phyloP scores from a whole-genome alignment of 1,284 basidiomycete species.

The Irpex sp. region DNA sequence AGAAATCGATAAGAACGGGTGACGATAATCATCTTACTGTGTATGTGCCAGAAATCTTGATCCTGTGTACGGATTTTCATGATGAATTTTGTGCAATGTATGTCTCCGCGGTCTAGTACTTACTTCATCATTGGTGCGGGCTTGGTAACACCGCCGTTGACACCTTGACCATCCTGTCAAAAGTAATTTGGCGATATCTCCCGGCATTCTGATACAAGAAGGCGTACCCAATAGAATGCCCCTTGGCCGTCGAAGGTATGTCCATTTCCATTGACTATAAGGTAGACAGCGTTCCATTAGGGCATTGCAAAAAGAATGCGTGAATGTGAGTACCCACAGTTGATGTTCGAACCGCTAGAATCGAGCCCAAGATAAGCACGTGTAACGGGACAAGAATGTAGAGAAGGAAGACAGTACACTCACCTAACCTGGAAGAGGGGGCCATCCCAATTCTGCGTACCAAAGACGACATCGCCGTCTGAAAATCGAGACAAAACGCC shows the following conservation, averaged over 20 bases:
- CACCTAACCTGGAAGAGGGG: constrained; percentile 28
- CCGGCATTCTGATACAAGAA: background rate
- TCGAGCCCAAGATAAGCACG: constrained; percentile 9
- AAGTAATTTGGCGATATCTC: background rate
- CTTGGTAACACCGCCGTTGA: constrained; percentile 34
- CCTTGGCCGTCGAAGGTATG: constrained; percentile 38
- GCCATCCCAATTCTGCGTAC: constrained; percentile 30
- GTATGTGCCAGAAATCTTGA: constrained; percentile 51
- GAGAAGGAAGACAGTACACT: background rate
- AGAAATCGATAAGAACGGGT: background rate
- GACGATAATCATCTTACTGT: constrained; percentile 22
- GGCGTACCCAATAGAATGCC: constrained; percentile 34
- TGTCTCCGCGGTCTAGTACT: background rate
- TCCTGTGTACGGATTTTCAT: constrained; percentile 29
- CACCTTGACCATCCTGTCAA: constrained; percentile 34
- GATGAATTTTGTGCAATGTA: background rate
- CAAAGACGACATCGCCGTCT: constrained; percentile 32
- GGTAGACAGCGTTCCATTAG: background rate
- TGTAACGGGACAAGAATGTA: constrained; percentile 13
- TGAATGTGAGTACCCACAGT: constrained; percentile 18
- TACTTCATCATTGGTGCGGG: constrained; percentile 36
- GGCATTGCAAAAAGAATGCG: background rate
- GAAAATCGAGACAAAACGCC: background rate
- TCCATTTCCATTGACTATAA: constrained; percentile 36
- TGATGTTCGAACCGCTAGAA: constrained; percentile 24